phyloP scores from a whole-genome alignment of 805 yeast species.

The Suhomyces pyralidae region DNA sequence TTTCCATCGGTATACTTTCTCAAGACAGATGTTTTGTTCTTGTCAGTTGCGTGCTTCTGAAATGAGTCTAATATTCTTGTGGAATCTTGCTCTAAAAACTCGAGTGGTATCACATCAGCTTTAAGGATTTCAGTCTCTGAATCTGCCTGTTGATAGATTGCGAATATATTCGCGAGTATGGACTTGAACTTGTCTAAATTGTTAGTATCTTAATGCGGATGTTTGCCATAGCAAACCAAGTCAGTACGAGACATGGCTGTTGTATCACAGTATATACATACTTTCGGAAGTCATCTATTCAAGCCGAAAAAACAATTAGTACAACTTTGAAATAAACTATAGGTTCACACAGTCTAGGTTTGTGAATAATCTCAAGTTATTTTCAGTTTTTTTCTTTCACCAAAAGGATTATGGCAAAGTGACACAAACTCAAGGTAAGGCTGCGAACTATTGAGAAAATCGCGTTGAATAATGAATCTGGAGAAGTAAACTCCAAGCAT shows the following conservation, averaged over 20 bases:
- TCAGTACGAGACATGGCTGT: background rate
- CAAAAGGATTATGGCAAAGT: background rate
- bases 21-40: slow-evolving; percentile 39
- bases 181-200: slow-evolving; percentile 4
- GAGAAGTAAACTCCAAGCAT: background rate
- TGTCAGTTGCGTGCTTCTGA: slow-evolving; percentile 30
- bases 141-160: slow-evolving; percentile 28
- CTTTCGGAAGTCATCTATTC: slow-evolving; percentile 1
- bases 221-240: background rate
- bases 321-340: background rate
- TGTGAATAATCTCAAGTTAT: background rate
- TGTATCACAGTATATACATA: background rate
- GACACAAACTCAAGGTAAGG: background rate
- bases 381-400: slow-evolving; percentile 1
- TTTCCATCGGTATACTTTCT: slow-evolving; percentile 35
- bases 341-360: background rate
- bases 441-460: background rate
- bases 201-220: background rate
- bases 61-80: slow-evolving; percentile 43
- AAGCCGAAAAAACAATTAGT: background rate
- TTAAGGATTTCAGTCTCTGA: slow-evolving; percentile 17
- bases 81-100: slow-evolving; percentile 47
- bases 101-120: slow-evolving; percentile 35
- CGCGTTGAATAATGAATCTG: background rate
- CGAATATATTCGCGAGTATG: slow-evolving; percentile 21